Base-by-base conservation (phyloP, 2,329 filamentous ascomycete species). In the Apiospora pterosperma region DNA sequence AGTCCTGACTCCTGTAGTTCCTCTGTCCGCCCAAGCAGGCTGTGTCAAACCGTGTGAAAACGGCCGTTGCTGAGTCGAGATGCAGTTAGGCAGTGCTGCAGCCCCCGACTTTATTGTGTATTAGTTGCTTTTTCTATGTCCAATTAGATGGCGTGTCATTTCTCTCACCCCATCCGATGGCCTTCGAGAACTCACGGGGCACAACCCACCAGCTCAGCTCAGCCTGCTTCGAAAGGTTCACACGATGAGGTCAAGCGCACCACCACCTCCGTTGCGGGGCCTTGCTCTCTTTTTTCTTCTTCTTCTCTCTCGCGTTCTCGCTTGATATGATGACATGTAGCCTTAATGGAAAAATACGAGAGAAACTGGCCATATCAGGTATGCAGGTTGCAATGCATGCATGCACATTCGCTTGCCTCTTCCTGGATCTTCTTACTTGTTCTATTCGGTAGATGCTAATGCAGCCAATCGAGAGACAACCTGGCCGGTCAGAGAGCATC, bases 301-400 rank as follows among this genome's bases (percentile, higher is more conserved):
- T n/a, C n/a, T n/a, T n/a, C n/a, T n/a, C n/a, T n/a, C n/a, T n/a
- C n/a, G n/a, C 12, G 23, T 14, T 21, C 10, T 52, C 16, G 6
- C 12, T 31, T 28, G 44, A 52, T 28, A 52, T 52, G 44, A n/a
- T 16, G n/a, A 25, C 19, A 31, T 14, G 5, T n/a, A 31, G 19
- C 48, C 23, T 28, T 16, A 16, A 34, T n/a, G n/a, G 42, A 55
- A 55, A 2, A 41, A 55, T 55, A 55, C 48, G 48, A 55, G 41
- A n/a, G 16, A 10, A 34, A 34, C 28, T 16, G n/a, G 25, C 25
- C 28, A 55, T 11, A 34, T n/a, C 48, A 55, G 21, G 48, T 55
- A 34, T 55, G 48, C 48, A 55, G 48, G 48, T 55, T 34, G 48
- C 48, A 55, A 55, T 55, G 48, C 48, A 52, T 48, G 42, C 39